phyloP scores from a whole-genome alignment of 495 filamentous ascomycete genomes.

The Tuber melanosporum region DNA sequence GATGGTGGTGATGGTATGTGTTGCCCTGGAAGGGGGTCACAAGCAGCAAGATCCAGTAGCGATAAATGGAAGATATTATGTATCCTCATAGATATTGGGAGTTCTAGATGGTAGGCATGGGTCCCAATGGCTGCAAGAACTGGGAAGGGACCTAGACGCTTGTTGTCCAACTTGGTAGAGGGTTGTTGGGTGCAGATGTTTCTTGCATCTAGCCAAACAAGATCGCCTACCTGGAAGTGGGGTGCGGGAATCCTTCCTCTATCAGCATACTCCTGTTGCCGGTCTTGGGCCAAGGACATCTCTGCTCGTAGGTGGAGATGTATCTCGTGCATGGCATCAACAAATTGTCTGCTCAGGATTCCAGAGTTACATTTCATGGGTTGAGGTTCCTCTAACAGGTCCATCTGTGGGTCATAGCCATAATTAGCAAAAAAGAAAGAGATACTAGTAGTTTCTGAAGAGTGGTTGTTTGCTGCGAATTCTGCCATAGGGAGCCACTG shows the following conservation, averaged over 20 bases:
- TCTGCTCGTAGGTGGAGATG: background rate
- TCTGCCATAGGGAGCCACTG: no score
- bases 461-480: no score
- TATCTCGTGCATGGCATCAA: background rate
- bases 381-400: background rate
- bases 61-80: no score
- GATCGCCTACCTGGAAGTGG: background rate
- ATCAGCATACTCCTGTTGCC: no score
- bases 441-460: slow-evolving; percentile 5
- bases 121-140: background rate
- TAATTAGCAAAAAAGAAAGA: slow-evolving; percentile 21
- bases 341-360: background rate
- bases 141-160: background rate
- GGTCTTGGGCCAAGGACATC: no score
- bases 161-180: slow-evolving; percentile 5
- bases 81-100: no score
- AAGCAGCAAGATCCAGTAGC: no score
- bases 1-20: no score
- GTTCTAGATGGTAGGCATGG: no score
- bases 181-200: slow-evolving; percentile 6
- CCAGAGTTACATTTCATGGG: no score
- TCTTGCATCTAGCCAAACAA: background rate
- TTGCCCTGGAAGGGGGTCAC: no score
- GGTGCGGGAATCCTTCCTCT: background rate
- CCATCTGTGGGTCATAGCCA: background rate